These are phyloP conservation scores for Cyclanthera cordifolia DNA, from an alignment of 306 rosid genomes.

Conservation along the genomic window DNA sequence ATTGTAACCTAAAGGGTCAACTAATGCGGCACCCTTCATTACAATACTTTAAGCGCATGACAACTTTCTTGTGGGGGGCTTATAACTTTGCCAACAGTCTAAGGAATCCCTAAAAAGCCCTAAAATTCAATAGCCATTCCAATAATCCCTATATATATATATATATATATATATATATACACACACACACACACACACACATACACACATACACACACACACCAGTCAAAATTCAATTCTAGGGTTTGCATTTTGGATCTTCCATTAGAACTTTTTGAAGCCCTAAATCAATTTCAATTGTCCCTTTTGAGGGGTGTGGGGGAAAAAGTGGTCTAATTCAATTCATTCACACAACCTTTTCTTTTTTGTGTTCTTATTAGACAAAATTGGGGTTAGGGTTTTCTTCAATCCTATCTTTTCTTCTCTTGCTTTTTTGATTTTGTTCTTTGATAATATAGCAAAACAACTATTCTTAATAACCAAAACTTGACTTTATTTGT, in stretches of 20 bases:
- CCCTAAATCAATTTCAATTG: background rate
- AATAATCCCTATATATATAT: too few relatives aligned
- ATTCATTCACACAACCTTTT: slow-evolving; percentile 5
- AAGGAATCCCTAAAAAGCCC: background rate
- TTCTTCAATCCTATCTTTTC: background rate
- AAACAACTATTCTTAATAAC: too few relatives aligned
- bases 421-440: too few relatives aligned
- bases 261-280: background rate
- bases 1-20: background rate
- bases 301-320: slow-evolving; percentile 2
- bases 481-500: too few relatives aligned
- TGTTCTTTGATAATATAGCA: too few relatives aligned
- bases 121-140: background rate
- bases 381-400: background rate
- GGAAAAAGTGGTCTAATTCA: background rate
- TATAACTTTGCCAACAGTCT: background rate
- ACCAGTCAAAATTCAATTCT: background rate
- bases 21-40: slow-evolving; percentile 13
- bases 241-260: background rate
- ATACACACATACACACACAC: too few relatives aligned
- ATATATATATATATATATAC: too few relatives aligned
- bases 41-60: slow-evolving; percentile 1
- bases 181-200: too few relatives aligned
- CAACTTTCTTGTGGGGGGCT: too few relatives aligned
- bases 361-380: background rate